These are phyloP conservation scores for Leccinum longicurvipes DNA, from an alignment of 768 basidiomycete genomes.

Conservation along the genomic window DNA sequence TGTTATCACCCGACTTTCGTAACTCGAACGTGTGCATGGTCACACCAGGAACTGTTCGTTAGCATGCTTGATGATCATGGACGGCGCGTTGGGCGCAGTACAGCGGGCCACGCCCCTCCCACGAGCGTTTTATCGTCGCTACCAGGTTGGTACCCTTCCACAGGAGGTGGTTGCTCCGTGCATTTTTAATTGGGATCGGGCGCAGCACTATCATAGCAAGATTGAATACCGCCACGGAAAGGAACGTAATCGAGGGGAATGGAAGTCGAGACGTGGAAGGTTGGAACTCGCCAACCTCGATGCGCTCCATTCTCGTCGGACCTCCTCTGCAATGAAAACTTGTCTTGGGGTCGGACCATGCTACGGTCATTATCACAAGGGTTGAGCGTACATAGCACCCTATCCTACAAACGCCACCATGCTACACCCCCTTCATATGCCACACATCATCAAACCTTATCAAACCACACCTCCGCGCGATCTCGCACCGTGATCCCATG, in stretches of 20 bases:
- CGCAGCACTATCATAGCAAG: neutral
- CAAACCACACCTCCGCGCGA: constrained; percentile 32
- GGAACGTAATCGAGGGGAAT: neutral
- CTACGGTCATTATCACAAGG: neutral
- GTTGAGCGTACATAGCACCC: no score
- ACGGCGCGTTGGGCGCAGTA: neutral
- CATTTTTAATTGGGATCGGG: neutral
- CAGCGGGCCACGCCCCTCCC: neutral
- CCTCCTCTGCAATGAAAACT: neutral
- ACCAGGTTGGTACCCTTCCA: no score
- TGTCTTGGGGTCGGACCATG: neutral
- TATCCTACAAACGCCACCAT: no score
- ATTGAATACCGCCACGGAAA: neutral
- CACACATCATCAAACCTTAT: constrained; percentile 11
- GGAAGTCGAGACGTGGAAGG: constrained; percentile 1
- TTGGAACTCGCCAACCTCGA: neutral
- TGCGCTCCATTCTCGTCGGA: neutral
- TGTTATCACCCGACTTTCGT: neutral
- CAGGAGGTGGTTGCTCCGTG: neutral
- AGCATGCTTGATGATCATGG: neutral
- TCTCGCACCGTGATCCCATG: constrained; percentile 20
- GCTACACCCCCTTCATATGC: neutral
- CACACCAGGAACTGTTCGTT: neutral
- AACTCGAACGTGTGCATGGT: neutral
- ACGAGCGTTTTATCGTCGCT: neutral